These are phyloP conservation scores for Cicer judaicum DNA, from an alignment of 306 rosid genomes.

Conservation along the genomic window DNA sequence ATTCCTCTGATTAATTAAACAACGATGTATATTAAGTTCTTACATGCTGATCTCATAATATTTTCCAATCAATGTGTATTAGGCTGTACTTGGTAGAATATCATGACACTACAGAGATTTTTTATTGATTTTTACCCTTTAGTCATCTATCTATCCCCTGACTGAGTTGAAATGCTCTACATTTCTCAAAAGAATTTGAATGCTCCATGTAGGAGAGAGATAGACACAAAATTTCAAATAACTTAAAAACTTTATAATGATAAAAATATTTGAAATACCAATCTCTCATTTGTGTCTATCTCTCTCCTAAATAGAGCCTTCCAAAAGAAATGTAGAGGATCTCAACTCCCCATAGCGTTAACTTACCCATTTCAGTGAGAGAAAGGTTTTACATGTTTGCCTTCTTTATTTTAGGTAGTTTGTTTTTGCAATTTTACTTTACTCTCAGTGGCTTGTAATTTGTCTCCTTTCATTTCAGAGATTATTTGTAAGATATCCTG, in stretches of 20 bases:
- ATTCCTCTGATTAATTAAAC: slow-evolving; percentile 25
- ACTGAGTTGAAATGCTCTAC: not conserved
- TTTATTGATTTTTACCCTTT: slow-evolving; percentile 27
- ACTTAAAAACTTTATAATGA: no score
- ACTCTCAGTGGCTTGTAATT: slow-evolving; percentile 12
- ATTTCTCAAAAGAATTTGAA: not conserved
- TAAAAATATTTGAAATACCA: no score
- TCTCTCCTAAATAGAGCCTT: not conserved
- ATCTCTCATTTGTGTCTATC: not conserved
- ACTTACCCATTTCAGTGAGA: slow-evolving; percentile 15
- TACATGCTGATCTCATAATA: slow-evolving; percentile 10
- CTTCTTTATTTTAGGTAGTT: slow-evolving; percentile 17
- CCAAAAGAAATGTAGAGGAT: not conserved
- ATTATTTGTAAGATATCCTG: slow-evolving; percentile 11
- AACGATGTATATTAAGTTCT: not conserved
- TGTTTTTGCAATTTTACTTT: slow-evolving; percentile 4
- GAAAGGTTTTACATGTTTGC: slow-evolving; percentile 28
- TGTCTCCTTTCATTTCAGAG: not conserved
- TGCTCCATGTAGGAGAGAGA: not conserved
- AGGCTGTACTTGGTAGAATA: slow-evolving; percentile 19
- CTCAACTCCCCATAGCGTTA: not conserved
- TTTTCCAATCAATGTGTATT: slow-evolving; percentile 27
- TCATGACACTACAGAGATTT: not conserved
- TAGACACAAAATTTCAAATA: not conserved
- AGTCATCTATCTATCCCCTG: not conserved